phyloP scores from a whole-genome alignment of 805 yeast genomes.

The Komagataella kurtzmanii region DNA sequence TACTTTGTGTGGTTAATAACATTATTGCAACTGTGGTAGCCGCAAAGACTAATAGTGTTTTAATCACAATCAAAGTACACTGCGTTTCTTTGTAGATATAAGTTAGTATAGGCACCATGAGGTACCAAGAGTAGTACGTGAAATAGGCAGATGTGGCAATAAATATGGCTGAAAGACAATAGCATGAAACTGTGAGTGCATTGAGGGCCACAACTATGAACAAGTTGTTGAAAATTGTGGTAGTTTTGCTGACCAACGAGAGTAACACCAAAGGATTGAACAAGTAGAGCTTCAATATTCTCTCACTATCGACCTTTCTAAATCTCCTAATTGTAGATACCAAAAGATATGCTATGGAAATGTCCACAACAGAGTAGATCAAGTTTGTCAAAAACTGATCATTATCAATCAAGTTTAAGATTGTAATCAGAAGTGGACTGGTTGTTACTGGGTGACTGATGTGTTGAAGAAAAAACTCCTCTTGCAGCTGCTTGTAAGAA shows the following conservation, averaged over 20 bases:
- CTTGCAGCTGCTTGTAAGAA: conserved; percentile 18
- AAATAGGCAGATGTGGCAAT: conserved; percentile 56
- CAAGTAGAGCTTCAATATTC: conserved; percentile 37
- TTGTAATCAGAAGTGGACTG: conserved; percentile 30
- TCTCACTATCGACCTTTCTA: conserved; percentile 4
- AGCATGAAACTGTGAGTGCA: conserved; percentile 26
- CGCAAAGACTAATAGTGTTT: neutral
- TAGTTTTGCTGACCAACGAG: conserved; percentile 56
- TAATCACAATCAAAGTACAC: neutral
- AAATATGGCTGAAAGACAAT: conserved; percentile 30
- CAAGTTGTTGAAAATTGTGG: conserved; percentile 48
- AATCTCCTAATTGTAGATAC: conserved; percentile 32
- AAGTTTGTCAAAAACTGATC: conserved; percentile 16
- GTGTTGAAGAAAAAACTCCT: neutral
- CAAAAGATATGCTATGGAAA: conserved; percentile 39
- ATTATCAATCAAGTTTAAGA: conserved; percentile 26
- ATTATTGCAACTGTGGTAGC: conserved; percentile 10
- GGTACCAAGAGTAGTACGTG: conserved; percentile 45
- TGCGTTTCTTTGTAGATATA: conserved; percentile 6
- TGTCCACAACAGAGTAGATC: conserved; percentile 48
- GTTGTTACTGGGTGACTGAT: neutral
- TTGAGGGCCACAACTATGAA: conserved; percentile 33
- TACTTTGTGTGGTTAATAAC: conserved; percentile 5
- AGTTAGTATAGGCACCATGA: conserved; percentile 44
- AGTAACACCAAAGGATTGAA: conserved; percentile 73